Conservation (phyloP, 2,329 filamentous ascomycete species). For the Scytalidium lignicola region DNA sequence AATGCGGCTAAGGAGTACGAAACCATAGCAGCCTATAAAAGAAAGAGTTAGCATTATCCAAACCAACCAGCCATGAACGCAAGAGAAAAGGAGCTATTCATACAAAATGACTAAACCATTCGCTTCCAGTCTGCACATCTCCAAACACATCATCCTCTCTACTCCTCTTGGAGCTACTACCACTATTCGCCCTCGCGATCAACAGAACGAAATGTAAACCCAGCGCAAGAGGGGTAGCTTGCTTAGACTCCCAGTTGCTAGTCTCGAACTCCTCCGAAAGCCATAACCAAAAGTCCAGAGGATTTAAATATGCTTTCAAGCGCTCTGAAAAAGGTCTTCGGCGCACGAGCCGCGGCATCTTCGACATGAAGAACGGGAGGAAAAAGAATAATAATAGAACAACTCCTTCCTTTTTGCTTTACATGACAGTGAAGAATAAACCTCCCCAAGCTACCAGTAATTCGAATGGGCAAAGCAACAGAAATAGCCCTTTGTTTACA, state of each 20-base stretch:
- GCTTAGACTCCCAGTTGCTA: slow-evolving; percentile 81
- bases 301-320: slow-evolving; percentile 74
- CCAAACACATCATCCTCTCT: slow-evolving; percentile 79
- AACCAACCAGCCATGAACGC: background rate
- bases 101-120: slow-evolving; percentile 62
- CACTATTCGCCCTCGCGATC: slow-evolving; percentile 73
- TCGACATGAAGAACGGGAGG: background rate
- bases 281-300: slow-evolving; percentile 86
- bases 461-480: no score
- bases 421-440: no score
- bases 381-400: no score
- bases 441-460: no score
- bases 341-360: slow-evolving; percentile 77
- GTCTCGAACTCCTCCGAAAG: slow-evolving; percentile 89
- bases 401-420: no score
- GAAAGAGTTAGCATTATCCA: slow-evolving; percentile 10
- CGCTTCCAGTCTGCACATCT: slow-evolving; percentile 53
- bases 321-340: slow-evolving; percentile 74
- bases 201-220: slow-evolving; percentile 75
- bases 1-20: slow-evolving; percentile 64
- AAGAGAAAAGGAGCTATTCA: slow-evolving; percentile 20
- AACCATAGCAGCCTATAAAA: slow-evolving; percentile 56
- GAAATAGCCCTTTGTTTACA: no score
- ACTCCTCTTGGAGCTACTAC: slow-evolving; percentile 35
- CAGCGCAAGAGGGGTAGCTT: slow-evolving; percentile 70